Percentiles rank a stretch among this genome's conserved stretches.
These are phyloP conservation scores for Coccomyxa subellipsoidea DNA, from an alignment of 163 green algal species.

Conservation along the genomic window DNA sequence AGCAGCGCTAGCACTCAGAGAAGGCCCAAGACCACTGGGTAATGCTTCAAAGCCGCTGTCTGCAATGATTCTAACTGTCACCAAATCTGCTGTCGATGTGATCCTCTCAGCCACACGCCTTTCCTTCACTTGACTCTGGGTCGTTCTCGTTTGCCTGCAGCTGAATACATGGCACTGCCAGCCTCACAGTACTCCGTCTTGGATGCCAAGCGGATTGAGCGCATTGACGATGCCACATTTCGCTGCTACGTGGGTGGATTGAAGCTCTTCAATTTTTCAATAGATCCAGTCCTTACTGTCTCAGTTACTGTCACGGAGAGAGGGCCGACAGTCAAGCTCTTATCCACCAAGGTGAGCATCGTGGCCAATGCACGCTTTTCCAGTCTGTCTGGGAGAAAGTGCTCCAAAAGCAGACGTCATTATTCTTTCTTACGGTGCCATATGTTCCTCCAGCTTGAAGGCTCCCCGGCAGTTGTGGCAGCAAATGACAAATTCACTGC, in stretches of 20 bases:
- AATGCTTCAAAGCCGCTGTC: too few relatives aligned
- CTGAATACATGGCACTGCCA: slow-evolving; percentile 81
- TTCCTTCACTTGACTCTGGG: too few relatives aligned
- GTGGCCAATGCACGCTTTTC: neutral
- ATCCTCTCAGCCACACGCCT: too few relatives aligned
- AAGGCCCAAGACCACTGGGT: neutral
- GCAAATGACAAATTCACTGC: slow-evolving; percentile 68
- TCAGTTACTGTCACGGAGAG: slow-evolving; percentile 55
- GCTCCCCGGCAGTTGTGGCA: slow-evolving; percentile 47
- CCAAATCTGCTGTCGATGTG: too few relatives aligned
- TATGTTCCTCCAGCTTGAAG: slow-evolving; percentile 38
- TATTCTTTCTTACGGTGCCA: too few relatives aligned
- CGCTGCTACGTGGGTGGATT: slow-evolving; percentile 66
- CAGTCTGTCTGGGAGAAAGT: neutral
- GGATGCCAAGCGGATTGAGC: slow-evolving; percentile 69
- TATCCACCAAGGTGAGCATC: slow-evolving; percentile 48
- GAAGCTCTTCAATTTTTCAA: slow-evolving; percentile 54
- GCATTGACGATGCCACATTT: slow-evolving; percentile 68
- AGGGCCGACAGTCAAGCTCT: slow-evolving; percentile 68
- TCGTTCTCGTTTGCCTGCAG: too few relatives aligned
- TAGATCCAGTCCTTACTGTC: slow-evolving; percentile 75
- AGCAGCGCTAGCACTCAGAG: neutral
- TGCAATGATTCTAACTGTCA: too few relatives aligned
- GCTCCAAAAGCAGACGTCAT: too few relatives aligned
- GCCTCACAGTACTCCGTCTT: slow-evolving; percentile 83